Conservation (phyloP, 805 yeast genomes). For the Candida easanensis region DNA sequence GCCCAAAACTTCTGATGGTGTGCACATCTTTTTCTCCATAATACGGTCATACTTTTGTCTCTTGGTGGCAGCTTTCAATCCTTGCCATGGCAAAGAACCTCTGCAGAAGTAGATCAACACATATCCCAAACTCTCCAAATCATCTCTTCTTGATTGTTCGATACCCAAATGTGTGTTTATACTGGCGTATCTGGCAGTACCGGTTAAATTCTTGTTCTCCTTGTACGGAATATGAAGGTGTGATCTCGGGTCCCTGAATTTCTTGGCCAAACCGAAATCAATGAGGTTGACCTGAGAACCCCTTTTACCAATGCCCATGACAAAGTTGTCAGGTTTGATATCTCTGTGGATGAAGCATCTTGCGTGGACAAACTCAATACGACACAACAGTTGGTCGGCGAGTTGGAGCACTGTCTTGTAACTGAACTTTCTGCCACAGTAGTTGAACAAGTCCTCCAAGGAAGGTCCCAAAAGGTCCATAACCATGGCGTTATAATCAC, state of each 20-base stretch:
- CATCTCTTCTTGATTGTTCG: constrained; percentile 96
- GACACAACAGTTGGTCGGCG: constrained; percentile 92
- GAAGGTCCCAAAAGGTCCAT: constrained; percentile 95
- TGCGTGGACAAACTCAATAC: constrained; percentile 94
- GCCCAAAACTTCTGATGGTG: constrained; percentile 81
- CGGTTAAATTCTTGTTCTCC: constrained; percentile 93
- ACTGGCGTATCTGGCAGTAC: constrained; percentile 95
- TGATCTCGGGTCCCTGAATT: constrained; percentile 90
- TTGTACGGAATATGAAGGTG: constrained; percentile 94
- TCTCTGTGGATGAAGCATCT: constrained; percentile 95
- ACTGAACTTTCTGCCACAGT: constrained; percentile 90
- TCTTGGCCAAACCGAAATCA: constrained; percentile 93
- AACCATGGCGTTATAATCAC: constrained; percentile 95
- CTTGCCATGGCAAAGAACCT: constrained; percentile 98
- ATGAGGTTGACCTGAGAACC: constrained; percentile 97
- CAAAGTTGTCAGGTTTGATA: constrained; percentile 90
- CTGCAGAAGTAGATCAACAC: constrained; percentile 92
- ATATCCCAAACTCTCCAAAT: constrained; percentile 90
- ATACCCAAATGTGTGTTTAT: constrained; percentile 95
- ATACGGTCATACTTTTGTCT: constrained; percentile 96
- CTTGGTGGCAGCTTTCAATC: constrained; percentile 93
- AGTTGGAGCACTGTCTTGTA: constrained; percentile 88
- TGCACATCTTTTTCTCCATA: constrained; percentile 90
- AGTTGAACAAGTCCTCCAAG: constrained; percentile 91
- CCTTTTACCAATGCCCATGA: constrained; percentile 85